Percentiles rank a stretch among this genome's conserved stretches.
These are phyloP conservation scores for Cucurbita pepo DNA, from an alignment of 306 rosid genomes.

Conservation along the genomic window DNA sequence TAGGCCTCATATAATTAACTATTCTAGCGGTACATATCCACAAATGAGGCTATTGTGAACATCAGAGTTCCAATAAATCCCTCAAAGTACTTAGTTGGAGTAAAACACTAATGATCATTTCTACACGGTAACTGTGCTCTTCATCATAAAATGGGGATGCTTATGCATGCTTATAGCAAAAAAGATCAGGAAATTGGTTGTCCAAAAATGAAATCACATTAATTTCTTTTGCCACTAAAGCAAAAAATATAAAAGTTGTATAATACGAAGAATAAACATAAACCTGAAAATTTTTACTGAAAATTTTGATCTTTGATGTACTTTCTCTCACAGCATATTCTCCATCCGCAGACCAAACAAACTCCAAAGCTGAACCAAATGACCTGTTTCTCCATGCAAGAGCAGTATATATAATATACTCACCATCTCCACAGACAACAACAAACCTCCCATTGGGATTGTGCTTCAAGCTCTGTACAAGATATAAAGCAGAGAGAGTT, in stretches of 20 bases:
- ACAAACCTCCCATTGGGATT: constrained; percentile 99
- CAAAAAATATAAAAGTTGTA: neutral
- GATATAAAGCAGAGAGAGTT: constrained; percentile 1
- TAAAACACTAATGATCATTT: neutral
- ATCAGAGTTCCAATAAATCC: neutral
- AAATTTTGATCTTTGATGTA: constrained; percentile 84
- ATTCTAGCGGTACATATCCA: neutral
- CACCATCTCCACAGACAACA: constrained; percentile 99
- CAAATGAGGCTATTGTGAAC: neutral
- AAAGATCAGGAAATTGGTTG: neutral
- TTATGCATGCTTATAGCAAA: neutral
- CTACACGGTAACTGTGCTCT: neutral
- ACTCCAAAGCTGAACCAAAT: constrained; percentile 94
- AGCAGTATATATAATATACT: constrained; percentile 90
- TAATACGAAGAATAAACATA: constrained; percentile 2
- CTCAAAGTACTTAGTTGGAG: neutral
- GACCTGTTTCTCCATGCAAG: constrained; percentile 98
- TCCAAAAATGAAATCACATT: neutral
- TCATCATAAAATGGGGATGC: neutral
- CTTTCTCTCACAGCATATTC: constrained; percentile 94
- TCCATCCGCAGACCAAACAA: constrained; percentile 93
- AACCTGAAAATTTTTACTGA: constrained; percentile 94
- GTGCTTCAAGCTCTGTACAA: constrained; percentile 74
- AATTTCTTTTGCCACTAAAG: neutral
- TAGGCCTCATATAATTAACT: neutral